These are phyloP conservation scores for Lophiotrema nucula DNA, from an alignment of 495 filamentous ascomycete species.

Conservation along the genomic window DNA sequence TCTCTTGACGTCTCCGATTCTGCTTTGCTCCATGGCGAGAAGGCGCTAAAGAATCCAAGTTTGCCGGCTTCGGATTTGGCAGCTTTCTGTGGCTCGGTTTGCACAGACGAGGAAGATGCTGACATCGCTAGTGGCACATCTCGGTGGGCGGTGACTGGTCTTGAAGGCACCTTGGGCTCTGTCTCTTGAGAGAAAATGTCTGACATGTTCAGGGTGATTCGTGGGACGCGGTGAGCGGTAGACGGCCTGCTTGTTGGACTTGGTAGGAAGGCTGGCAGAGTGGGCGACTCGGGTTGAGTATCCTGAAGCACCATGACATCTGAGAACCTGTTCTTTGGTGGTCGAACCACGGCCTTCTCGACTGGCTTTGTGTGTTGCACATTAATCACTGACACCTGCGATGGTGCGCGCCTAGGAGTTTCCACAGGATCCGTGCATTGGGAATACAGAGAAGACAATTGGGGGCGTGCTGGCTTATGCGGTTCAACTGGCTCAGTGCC, in stretches of 20 bases:
- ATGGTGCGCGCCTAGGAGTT: background rate
- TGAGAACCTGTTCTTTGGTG: slow-evolving; percentile 16
- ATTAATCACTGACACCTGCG: slow-evolving; percentile 17
- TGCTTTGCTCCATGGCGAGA: slow-evolving; percentile 16
- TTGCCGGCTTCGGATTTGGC: background rate
- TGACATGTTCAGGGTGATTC: slow-evolving; percentile 10
- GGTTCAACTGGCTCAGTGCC: slow-evolving; percentile 23
- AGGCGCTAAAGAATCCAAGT: slow-evolving; percentile 23
- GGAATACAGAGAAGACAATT: slow-evolving; percentile 2
- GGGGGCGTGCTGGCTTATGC: background rate
- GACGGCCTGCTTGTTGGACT: slow-evolving; percentile 19
- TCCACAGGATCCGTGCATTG: slow-evolving; percentile 19
- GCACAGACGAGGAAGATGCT: background rate
- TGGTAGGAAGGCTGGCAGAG: slow-evolving; percentile 23
- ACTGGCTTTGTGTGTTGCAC: slow-evolving; percentile 27
- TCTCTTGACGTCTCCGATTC: background rate
- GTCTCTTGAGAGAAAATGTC: slow-evolving; percentile 20
- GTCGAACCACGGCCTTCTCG: background rate
- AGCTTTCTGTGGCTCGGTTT: background rate
- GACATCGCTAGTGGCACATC: slow-evolving; percentile 1
- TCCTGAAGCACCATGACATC: slow-evolving; percentile 29
- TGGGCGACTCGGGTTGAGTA: slow-evolving; percentile 30
- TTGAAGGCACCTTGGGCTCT: slow-evolving; percentile 22
- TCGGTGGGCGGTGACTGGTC: slow-evolving; percentile 30
- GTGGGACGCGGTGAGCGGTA: slow-evolving; percentile 6